Conservation (phyloP, 2,329 filamentous ascomycete species). For the Stylonectria norvegica region DNA sequence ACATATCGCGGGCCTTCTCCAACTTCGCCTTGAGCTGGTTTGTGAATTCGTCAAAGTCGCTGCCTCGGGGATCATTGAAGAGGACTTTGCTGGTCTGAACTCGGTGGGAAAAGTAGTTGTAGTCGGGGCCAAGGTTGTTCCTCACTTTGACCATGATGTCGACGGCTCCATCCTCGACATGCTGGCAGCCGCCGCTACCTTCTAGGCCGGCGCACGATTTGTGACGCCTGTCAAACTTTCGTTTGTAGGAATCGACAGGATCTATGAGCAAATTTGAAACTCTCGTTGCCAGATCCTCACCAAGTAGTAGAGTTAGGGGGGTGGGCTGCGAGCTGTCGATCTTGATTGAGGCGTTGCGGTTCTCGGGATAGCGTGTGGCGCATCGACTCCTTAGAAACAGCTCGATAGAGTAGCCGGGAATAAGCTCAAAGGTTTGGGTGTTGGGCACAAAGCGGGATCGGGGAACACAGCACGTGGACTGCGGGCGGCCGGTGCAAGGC, state of each 20-base stretch:
- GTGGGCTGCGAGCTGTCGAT: slow-evolving; percentile 47
- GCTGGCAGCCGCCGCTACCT: slow-evolving; percentile 36
- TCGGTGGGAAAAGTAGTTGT: slow-evolving; percentile 41
- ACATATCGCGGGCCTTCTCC: slow-evolving; percentile 35
- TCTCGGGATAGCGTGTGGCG: slow-evolving; percentile 33
- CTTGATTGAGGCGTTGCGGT: slow-evolving; percentile 36
- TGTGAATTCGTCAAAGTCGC: slow-evolving; percentile 45
- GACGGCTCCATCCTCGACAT: slow-evolving; percentile 43
- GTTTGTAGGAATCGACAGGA: slow-evolving; percentile 39
- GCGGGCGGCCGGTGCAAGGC: slow-evolving; percentile 41
- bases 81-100: slow-evolving; percentile 43
- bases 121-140: slow-evolving; percentile 50
- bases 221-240: slow-evolving; percentile 40
- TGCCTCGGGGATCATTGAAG: slow-evolving; percentile 41
- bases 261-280: slow-evolving; percentile 41
- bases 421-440: slow-evolving; percentile 23
- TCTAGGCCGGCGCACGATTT: slow-evolving; percentile 34
- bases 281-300: slow-evolving; percentile 47
- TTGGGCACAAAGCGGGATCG: slow-evolving; percentile 43
- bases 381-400: slow-evolving; percentile 44
- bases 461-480: slow-evolving; percentile 43
- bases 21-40: slow-evolving; percentile 38
- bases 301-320: slow-evolving; percentile 44
- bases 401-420: slow-evolving; percentile 49
- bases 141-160: slow-evolving; percentile 44